Evolutionary conservation across 441 rosid species (phyloP).

Genomic region (Hypseocharis bilobata): DNA sequence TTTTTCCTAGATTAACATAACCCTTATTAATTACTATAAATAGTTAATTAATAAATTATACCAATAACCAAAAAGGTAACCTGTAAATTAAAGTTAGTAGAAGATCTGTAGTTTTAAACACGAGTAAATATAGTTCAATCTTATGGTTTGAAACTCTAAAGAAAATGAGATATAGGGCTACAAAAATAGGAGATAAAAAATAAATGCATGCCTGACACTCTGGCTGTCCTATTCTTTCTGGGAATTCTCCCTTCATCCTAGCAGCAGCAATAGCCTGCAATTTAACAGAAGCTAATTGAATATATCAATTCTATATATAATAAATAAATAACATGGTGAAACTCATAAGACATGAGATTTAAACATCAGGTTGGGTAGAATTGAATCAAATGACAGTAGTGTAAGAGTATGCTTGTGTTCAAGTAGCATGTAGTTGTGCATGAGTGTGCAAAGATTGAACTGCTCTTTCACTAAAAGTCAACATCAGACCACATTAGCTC

Average conservation of each 20-base stretch:
- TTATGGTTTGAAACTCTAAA: not conserved
- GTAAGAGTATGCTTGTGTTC: not conserved
- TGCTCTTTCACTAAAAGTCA: not conserved
- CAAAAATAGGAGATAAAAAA: slow-evolving; percentile 2
- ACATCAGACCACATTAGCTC: not conserved
- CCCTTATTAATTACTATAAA: too few species aligned
- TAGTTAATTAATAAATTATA: too few species aligned
- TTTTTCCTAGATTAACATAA: too few species aligned
- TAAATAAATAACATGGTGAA: not conserved
- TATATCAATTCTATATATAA: slow-evolving; percentile 7
- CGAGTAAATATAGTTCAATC: not conserved
- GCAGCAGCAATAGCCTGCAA: slow-evolving; percentile 84
- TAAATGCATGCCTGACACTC: slow-evolving; percentile 75
- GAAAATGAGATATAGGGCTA: not conserved
- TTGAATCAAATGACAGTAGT: not conserved
- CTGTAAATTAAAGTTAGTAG: not conserved
- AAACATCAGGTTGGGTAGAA: not conserved
- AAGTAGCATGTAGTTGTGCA: not conserved
- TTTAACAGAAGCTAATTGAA: slow-evolving; percentile 20
- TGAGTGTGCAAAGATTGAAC: not conserved
- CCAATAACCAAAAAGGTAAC: not conserved
- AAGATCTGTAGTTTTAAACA: not conserved
- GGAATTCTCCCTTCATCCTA: slow-evolving; percentile 87
- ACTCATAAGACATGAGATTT: not conserved
- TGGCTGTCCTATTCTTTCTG: slow-evolving; percentile 88